Base-by-base conservation (phyloP, 106 monocot genomes). In the Platanthera guangdongensis region DNA sequence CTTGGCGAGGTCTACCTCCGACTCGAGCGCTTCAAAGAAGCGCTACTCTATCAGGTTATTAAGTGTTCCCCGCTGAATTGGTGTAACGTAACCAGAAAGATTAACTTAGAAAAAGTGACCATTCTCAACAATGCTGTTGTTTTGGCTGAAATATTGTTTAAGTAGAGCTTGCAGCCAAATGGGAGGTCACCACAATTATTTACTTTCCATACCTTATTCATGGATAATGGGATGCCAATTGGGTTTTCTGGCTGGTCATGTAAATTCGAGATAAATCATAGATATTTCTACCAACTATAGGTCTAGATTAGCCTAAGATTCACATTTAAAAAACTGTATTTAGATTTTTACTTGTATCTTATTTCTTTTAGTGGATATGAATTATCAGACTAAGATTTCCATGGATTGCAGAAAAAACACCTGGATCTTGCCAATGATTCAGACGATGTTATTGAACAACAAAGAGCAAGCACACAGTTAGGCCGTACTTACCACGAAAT, bases 401-500 rank as follows among this genome's bases (percentile, higher is more conserved):
- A 12, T 65, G 25, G 28, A 65, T 46, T 73, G 78, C 89, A 99
- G 97, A 94, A 99, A 77, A 99, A 99, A 67, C 97, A 99, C 79
- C 74, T 99, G 46, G 65, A 86, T 12, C 91, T 99, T 80, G 94
- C 97, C 50, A 88, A 90, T 69, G 97, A 94, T 68, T 81, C 97
- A 70, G 71, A 90, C 60, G 87, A 99, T 71, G 83, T 88, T 73
- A 77, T 94, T 68, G 97, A 94, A 83, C 91, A 99, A 86, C 97
- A 99, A 77, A 81, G 97, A 82, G 94, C 97, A 47, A 84, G 77
- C 78, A 99, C 97, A 18, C 97, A 99, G 78, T 92, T 99, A 57
- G 97, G 97, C 50, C 87, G 97, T 63, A 94, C 97, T 55, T 99
- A 94, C 74, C 86, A 99, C 49, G 94, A 94, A 68, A 90, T 99